Evolutionary conservation across 176 grass and related monocot species (phyloP), one percentile per base, ranked within the genome.

Genomic region (Lolium perenne): DNA sequence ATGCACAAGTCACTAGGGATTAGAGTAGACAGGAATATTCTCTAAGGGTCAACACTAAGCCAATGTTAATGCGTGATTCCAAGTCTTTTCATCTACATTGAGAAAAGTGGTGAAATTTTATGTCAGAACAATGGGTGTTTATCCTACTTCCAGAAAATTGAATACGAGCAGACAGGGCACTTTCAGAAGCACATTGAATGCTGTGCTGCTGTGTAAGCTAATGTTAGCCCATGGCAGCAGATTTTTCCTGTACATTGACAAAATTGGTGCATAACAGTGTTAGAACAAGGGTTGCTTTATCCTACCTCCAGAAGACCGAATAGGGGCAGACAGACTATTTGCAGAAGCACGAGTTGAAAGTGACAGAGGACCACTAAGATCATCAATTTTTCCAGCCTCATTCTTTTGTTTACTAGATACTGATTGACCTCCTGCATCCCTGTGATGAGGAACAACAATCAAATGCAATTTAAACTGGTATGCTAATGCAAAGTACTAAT

Each of bases 321-420:
- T 92, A 78, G 96, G 93, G 73, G 96, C 96, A 78, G 96, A 98
- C 69, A 98, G 67, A 89, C 96, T 98, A 82, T 98, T 98, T 87
- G 96, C 96, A 86, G 93, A 95, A 73, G 96, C 91, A 82, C 96
- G 93, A 88, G 83, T 98, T 79, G 96, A 90, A 91, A 95, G 96
- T 88, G 93, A 85, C 40, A 98, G 79, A 54, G 96, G 96, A 77
- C 96, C 96, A 55, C 88, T 98, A 22, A 95, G 93, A 89, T 94
- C 95, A 82, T 91, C 79, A 38, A 65, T 82, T 92, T 80, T 91
- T 67, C 93, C 83, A 14, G 79, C 14, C 38, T 93, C 86, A 84
- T 57, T 83, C 48, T 87, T 91, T 45, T 84, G 58, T 91, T 84
- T 91, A 80, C 80, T 81, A 77, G 78, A 51, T 76, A 60, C 20